Evolutionary conservation across 495 filamentous ascomycete species (phyloP), one percentile per base, ranked within the genome.

Genomic region (Penicillium chermesinum): DNA sequence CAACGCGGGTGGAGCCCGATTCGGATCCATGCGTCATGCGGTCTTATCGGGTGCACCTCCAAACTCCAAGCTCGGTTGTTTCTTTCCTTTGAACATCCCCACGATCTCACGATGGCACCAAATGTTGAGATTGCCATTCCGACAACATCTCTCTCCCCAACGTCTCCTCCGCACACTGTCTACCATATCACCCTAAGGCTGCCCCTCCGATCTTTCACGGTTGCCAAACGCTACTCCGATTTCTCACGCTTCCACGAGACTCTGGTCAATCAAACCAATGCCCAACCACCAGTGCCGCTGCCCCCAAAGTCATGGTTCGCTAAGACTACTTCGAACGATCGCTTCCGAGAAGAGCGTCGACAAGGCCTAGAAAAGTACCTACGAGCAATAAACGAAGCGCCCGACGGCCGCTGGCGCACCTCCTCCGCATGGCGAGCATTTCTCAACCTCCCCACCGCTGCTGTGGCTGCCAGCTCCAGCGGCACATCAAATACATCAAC

Each of bases 201-300:
- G 3, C 90, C 93, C 7, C 82, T 98, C 43, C 86, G 89, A 49
- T 89, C 88, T 44, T 88, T 89, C 63, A 86, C 84, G 59, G 76
- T 96, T 50, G 82, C 85, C 52, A 96, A 96, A 69, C 89, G 93
- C 57, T 98, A 96, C 79, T 91, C 85, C 45, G 94, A 97, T 64
- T 97, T 98, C 70, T 70, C 75, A 38, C 64, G 79, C 49, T 84
- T 98, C 47, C 83, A 98, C 73, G 56, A 64, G n/a, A 55, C 78
- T 18, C 81, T 98, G 7, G 73, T 72, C 55, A 67, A 77, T 48
- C 74, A 83, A 55, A 81, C 84, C 40, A 81, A 81, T 64, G 32
- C 69, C 12, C 55, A 77, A 9, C 85, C 85, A 0, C 85, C 91
- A 19, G 66, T 68, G 8, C 70, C 88, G 2, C 74, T 95, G 7